Evolutionary conservation across 73 alveolate species (phyloP).

Genomic region (Strombidium stylifer): DNA sequence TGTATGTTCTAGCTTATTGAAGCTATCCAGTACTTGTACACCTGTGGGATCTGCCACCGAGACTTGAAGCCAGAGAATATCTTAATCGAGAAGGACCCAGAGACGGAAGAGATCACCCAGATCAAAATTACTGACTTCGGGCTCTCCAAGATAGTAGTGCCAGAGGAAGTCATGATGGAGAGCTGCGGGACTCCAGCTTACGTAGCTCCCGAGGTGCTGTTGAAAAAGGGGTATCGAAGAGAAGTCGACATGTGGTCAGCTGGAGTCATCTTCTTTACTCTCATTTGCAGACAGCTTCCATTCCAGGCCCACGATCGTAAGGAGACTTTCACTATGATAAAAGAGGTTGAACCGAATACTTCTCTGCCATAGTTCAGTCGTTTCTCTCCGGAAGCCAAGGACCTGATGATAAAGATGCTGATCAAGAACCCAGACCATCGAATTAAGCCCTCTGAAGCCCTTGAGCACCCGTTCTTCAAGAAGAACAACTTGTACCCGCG

Average conservation of each 20-base stretch:
- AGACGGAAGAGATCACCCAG: constrained; percentile 36
- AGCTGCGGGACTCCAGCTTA: constrained; percentile 67
- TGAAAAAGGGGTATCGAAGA: constrained; percentile 7
- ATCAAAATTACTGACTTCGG: constrained; percentile 81
- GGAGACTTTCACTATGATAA: constrained; percentile 16
- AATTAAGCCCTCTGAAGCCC: constrained; percentile 60
- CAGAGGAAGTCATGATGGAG: constrained; percentile 55
- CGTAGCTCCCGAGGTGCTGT: constrained; percentile 42
- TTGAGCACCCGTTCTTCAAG: constrained; percentile 56
- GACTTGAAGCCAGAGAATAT: constrained; percentile 82
- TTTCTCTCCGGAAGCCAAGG: constrained; percentile 56
- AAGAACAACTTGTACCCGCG: too few species aligned
- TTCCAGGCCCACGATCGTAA: constrained; percentile 22
- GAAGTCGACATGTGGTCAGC: constrained; percentile 46
- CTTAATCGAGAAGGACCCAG: constrained; percentile 65
- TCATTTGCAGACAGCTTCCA: constrained; percentile 42
- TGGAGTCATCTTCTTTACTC: constrained; percentile 32
- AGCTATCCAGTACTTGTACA: constrained; percentile 68
- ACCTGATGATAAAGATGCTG: constrained; percentile 58
- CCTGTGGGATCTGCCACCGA: constrained; percentile 75
- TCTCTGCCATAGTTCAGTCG: constrained; percentile 43
- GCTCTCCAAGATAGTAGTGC: constrained; percentile 61
- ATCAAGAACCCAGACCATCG: constrained; percentile 56
- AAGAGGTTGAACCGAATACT: constrained; percentile 22
- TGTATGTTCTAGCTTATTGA: constrained; percentile 53